Conservation (phyloP, 1,139 yeast genomes). For the Hyphopichia burtonii region DNA sequence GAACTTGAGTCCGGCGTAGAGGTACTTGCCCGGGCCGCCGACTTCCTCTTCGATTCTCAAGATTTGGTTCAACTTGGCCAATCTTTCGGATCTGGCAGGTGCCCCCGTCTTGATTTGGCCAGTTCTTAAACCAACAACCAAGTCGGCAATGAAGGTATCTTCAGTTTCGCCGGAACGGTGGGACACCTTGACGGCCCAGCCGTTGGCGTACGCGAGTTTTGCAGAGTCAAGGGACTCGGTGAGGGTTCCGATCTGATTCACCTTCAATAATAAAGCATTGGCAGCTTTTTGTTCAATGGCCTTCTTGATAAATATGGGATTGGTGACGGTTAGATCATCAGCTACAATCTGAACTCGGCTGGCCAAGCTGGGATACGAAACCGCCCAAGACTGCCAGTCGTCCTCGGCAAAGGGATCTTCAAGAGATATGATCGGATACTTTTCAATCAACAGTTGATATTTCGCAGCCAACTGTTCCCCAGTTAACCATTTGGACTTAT, state of each 20-base stretch:
- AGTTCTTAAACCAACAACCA: conserved; percentile 87
- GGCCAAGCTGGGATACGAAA: conserved; percentile 65
- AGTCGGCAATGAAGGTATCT: conserved; percentile 91
- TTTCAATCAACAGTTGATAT: conserved; percentile 68
- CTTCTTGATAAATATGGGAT: conserved; percentile 80
- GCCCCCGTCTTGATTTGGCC: conserved; percentile 98
- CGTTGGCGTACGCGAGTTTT: conserved; percentile 75
- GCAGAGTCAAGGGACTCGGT: conserved; percentile 88
- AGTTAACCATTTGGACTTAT: conserved; percentile 76
- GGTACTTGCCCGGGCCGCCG: conserved; percentile 76
- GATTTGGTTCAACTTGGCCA: conserved; percentile 90
- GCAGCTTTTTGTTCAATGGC: conserved; percentile 91
- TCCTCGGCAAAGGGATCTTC: conserved; percentile 97
- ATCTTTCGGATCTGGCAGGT: conserved; percentile 95
- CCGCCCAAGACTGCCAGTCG: conserved; percentile 93
- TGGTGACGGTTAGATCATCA: conserved; percentile 93
- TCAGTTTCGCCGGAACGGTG: conserved; percentile 98
- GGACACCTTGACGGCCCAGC: conserved; percentile 94
- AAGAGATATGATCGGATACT: conserved; percentile 89
- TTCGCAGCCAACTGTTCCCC: conserved; percentile 77
- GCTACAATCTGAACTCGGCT: conserved; percentile 76
- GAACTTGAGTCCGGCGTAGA: conserved; percentile 85
- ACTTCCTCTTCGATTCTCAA: conserved; percentile 87
- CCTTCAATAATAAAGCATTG: conserved; percentile 85
- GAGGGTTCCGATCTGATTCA: conserved; percentile 86